Conservation (phyloP, 73 alveolate genomes). For the Blepharisma japonicum region DNA sequence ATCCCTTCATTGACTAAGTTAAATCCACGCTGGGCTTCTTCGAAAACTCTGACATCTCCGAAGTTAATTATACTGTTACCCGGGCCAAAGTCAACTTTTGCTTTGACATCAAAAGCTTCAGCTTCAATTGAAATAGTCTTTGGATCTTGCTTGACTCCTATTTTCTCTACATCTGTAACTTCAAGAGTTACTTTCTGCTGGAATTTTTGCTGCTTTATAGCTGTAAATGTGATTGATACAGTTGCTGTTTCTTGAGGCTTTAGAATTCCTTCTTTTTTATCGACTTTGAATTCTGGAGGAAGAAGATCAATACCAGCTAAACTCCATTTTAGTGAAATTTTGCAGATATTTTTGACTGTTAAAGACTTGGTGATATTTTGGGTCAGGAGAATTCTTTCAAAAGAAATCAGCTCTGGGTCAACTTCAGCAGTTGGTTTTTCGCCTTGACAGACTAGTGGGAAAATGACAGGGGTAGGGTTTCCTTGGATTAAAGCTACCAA, state of each 20-base stretch:
- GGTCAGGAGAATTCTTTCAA: conserved; percentile 88
- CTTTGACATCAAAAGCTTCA: conserved; percentile 96
- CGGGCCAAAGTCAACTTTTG: conserved; percentile 85
- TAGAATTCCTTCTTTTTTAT: conserved; percentile 83
- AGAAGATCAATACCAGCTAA: conserved; percentile 83
- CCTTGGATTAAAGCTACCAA: conserved; percentile 92
- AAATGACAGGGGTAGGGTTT: conserved; percentile 96
- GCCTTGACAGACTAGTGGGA: conserved; percentile 88
- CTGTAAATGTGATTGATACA: conserved; percentile 86
- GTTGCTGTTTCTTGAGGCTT: conserved; percentile 90
- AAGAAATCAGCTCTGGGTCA: conserved; percentile 89
- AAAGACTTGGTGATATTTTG: conserved; percentile 82
- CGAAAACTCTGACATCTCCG: conserved; percentile 97
- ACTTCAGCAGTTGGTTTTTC: conserved; percentile 95
- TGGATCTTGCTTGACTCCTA: conserved; percentile 92
- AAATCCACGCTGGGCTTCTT: conserved; percentile 86
- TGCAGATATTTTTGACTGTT: conserved; percentile 87
- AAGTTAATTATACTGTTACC: conserved; percentile 84
- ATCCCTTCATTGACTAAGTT: conserved; percentile 89
- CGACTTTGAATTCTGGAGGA: conserved; percentile 88
- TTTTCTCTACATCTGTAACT: conserved; percentile 95
- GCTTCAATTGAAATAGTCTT: conserved; percentile 90
- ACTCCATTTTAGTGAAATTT: conserved; percentile 95
- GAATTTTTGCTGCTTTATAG: conserved; percentile 90
- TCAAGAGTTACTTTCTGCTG: conserved; percentile 80